Conservation (phyloP, 129 eudicot genomes). For the Pittosporum tobira region DNA sequence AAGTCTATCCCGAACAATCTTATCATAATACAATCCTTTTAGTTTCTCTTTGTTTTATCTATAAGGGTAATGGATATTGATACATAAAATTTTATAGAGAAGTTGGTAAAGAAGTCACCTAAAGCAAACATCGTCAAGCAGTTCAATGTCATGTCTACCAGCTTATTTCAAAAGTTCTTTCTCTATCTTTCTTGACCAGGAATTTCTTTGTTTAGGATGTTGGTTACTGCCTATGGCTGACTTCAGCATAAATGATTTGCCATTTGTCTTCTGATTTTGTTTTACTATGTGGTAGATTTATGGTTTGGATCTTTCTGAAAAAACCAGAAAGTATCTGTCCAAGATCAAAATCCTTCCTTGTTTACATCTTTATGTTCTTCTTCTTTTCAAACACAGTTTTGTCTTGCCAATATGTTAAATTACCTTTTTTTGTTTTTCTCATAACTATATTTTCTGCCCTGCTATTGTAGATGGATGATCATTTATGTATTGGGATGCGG, state of each 20-base stretch:
- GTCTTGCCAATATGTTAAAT: not conserved
- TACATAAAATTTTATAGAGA: not conserved
- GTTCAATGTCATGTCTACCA: no score
- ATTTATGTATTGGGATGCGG: conserved; percentile 23
- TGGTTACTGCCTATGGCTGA: conserved; percentile 46
- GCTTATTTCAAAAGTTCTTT: no score
- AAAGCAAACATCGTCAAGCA: no score
- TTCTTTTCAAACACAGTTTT: no score
- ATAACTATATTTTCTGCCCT: conserved; percentile 6
- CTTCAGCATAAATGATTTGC: conserved; percentile 35
- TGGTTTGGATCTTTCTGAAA: not conserved
- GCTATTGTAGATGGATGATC: conserved; percentile 91
- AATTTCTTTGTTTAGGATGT: conserved; percentile 62
- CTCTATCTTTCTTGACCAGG: conserved; percentile 35
- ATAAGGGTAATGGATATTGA: no score
- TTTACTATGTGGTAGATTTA: not conserved
- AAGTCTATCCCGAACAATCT: conserved; percentile 5
- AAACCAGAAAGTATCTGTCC: not conserved
- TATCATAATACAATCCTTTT: not conserved
- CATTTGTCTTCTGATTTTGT: conserved; percentile 17
- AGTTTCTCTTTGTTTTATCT: no score
- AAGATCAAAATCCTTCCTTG: not conserved
- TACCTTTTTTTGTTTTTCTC: conserved; percentile 2
- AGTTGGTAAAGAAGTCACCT: not conserved
- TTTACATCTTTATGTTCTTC: not conserved